A percentile compares a stretch with the other conserved stretches of the same genome.
Conservation (phyloP, 805 yeast genomes). For the Metschnikowia chrysomelidarum region DNA sequence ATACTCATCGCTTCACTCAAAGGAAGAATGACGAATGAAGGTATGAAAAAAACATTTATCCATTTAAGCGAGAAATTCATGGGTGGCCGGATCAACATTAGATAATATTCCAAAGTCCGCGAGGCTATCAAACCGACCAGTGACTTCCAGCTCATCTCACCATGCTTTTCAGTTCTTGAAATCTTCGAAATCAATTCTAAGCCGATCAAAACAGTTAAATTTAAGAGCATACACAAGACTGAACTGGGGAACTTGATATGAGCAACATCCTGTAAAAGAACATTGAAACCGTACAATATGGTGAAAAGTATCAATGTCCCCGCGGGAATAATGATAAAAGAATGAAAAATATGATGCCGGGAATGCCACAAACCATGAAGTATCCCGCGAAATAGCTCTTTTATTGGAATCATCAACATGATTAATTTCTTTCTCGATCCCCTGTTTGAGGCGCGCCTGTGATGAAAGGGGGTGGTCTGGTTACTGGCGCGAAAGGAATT, state of each 20-base stretch:
- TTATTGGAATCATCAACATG: too few relatives aligned
- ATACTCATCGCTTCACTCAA: slow-evolving; percentile 63
- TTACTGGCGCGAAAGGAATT: too few relatives aligned
- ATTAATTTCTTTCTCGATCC: too few relatives aligned
- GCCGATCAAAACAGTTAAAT: slow-evolving; percentile 46
- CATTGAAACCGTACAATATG: slow-evolving; percentile 53
- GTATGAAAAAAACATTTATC: slow-evolving; percentile 78
- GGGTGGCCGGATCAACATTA: slow-evolving; percentile 51
- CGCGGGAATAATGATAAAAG: slow-evolving; percentile 47
- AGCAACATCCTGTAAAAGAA: slow-evolving; percentile 40
- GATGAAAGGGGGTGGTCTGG: too few relatives aligned
- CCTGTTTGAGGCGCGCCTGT: too few relatives aligned
- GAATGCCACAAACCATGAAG: slow-evolving; percentile 34
- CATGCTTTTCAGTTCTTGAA: background rate
- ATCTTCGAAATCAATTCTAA: slow-evolving; percentile 24
- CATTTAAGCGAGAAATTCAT: slow-evolving; percentile 68
- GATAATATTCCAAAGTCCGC: slow-evolving; percentile 30
- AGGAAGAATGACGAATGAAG: slow-evolving; percentile 72
- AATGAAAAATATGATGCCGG: slow-evolving; percentile 26
- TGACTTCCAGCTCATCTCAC: slow-evolving; percentile 15
- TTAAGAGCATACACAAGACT: slow-evolving; percentile 65
- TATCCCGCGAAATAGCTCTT: slow-evolving; percentile 20
- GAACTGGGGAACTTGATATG: slow-evolving; percentile 65
- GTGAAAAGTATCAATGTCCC: slow-evolving; percentile 47
- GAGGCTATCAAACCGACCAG: slow-evolving; percentile 13